These are phyloP conservation scores for Allodekkera sacchari DNA, from an alignment of 805 yeast species.

Conservation along the genomic window DNA sequence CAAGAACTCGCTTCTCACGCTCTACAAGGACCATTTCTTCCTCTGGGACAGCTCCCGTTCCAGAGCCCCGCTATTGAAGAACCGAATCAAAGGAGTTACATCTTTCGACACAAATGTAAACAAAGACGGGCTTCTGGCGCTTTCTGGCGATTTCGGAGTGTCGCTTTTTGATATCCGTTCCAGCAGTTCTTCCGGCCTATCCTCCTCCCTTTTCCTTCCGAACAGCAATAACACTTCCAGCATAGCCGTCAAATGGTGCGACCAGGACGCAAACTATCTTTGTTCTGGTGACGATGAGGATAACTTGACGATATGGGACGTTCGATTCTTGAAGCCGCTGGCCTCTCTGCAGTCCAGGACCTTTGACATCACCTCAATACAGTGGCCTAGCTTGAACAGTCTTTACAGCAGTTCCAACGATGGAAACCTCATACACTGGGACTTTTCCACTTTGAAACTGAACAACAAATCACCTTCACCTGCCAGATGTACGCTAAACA, in stretches of 20 bases:
- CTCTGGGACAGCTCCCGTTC: conserved; percentile 66
- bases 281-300: conserved; percentile 54
- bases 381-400: conserved; percentile 39
- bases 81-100: conserved; percentile 40
- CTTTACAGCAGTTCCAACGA: conserved; percentile 54
- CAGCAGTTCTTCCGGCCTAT: conserved; percentile 4
- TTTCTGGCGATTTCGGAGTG: conserved; percentile 67
- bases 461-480: conserved; percentile 1
- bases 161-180: conserved; percentile 65
- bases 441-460: conserved; percentile 22
- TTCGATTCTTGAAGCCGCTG: conserved; percentile 47
- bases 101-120: conserved; percentile 41
- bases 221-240: conserved; percentile 24
- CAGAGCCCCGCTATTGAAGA: conserved; percentile 48
- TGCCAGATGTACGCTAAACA: conserved; percentile 34
- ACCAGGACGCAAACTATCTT: conserved; percentile 46
- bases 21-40: conserved; percentile 63
- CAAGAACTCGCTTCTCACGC: conserved; percentile 43
- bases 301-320: conserved; percentile 66
- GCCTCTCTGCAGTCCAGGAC: conserved; percentile 48
- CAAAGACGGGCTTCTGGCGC: conserved; percentile 46
- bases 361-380: conserved; percentile 44
- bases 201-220: conserved; percentile 37
- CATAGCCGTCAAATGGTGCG: conserved; percentile 53
- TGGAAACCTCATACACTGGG: conserved; percentile 66